These are phyloP conservation scores for Niveomyces coronatus DNA, from an alignment of 2,329 filamentous ascomycete species.

Conservation along the genomic window DNA sequence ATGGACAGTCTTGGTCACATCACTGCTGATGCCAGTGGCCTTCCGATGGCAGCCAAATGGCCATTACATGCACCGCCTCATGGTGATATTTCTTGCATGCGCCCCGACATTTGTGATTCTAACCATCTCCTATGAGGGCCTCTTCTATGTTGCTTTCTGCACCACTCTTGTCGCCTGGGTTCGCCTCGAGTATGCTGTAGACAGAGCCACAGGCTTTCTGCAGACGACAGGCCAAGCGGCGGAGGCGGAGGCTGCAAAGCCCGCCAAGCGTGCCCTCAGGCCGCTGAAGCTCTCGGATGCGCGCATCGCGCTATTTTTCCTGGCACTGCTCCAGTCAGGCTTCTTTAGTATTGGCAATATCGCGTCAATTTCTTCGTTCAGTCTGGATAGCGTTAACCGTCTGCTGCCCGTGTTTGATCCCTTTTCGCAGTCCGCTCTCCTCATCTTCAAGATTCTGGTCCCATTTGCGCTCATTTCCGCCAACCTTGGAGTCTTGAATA, in stretches of 20 bases:
- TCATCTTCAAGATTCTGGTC: conserved; percentile 83
- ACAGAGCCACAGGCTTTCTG: no score
- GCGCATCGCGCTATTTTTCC: conserved; percentile 86
- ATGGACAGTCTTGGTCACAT: conserved; percentile 66
- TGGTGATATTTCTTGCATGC: conserved; percentile 85
- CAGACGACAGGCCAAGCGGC: no score
- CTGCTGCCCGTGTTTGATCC: conserved; percentile 89
- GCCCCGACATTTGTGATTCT: conserved; percentile 91
- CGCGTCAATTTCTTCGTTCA: conserved; percentile 88
- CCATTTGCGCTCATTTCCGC: conserved; percentile 89
- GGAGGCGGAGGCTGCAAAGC: conserved; percentile 19
- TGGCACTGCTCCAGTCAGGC: conserved; percentile 85
- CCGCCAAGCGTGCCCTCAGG: conserved; percentile 42
- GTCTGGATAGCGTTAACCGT: conserved; percentile 77
- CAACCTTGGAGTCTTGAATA: conserved; percentile 88
- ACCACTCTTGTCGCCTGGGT: conserved; percentile 80
- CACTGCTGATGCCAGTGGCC: conserved; percentile 69
- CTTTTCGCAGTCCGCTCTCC: conserved; percentile 77
- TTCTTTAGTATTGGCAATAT: conserved; percentile 98
- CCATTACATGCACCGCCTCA: conserved; percentile 82
- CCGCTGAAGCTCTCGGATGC: conserved; percentile 72
- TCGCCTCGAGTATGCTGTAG: conserved; percentile 71
- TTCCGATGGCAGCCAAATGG: conserved; percentile 71
- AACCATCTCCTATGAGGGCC: conserved; percentile 91
- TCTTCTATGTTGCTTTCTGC: conserved; percentile 91